Evolutionary conservation across 805 yeast genomes (phyloP), one percentile per base, ranked within the genome.

Genomic region (Spathaspora arborariae): DNA sequence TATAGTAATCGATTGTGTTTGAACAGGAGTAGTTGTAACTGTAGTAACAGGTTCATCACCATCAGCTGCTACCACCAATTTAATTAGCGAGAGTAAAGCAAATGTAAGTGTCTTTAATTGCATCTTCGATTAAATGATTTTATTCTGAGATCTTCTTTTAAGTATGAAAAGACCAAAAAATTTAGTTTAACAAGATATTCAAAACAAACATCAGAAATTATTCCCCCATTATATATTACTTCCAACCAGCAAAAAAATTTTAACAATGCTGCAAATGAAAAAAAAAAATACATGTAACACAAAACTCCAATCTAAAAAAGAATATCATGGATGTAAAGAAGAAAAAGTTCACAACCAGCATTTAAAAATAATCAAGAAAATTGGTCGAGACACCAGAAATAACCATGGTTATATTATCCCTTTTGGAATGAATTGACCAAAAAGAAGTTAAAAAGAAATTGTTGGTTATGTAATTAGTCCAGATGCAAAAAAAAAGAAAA

Each of bases 1-100:
- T 6, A 63, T 55, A 10, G 68, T 63, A 16, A 63, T 62, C 16
- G 72, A 62, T 18, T 52, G 54, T 1, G 74, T 66, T 8, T 61
- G 65, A 9, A 62, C 56, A 19, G 64, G 62, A 19, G 69, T 64
- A 15, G 51, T 45, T 27, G 68, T 64, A 7, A 56, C 50, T 21
- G 57, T 54, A 11, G 63, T 58, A n/a, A 63, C 58, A 7, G 49
- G 51, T 16, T 44, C 56, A 15, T 45, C 50, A 20, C 44, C 51
- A 21, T 48, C 47, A 19, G 33, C 42, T 24, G 39, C 44, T 15
- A 8, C 27, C n/a, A 19, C 35, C 10, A 41, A 37, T 16, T 35
- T 35, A 20, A 30, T 1, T 8, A 46, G 27, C 15, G 36, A 10
- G 20, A 46, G 36, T 21, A 45, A 45, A 18, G 33, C 11, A 16